Conservation (phyloP, 2,329 filamentous ascomycete species). For the Stagonosporopsis rhizophila region DNA sequence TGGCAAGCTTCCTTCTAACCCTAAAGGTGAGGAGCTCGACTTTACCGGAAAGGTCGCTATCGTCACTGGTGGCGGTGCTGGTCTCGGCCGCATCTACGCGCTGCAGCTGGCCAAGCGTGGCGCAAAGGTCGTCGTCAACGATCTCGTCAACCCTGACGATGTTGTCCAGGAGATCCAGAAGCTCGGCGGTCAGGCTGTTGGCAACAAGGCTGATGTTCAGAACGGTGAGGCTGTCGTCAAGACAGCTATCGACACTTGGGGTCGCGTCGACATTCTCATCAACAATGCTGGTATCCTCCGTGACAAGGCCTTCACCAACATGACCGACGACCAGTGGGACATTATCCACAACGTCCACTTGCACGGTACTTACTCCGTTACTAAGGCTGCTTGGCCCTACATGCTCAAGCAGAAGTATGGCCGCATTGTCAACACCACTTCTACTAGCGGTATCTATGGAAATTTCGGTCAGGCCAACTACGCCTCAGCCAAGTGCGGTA, state of each 20-base stretch:
- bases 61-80: slow-evolving; percentile 48
- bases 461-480: slow-evolving; percentile 99
- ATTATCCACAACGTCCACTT: slow-evolving; percentile 91
- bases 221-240: slow-evolving; percentile 92
- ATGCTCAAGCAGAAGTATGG: slow-evolving; percentile 99
- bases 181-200: slow-evolving; percentile 85
- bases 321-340: slow-evolving; percentile 94
- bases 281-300: slow-evolving; percentile 98
- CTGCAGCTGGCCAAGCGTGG: slow-evolving; percentile 86
- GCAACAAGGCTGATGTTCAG: slow-evolving; percentile 91
- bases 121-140: slow-evolving; percentile 90
- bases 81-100: slow-evolving; percentile 88
- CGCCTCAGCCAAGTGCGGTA: slow-evolving; percentile 73
- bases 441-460: slow-evolving; percentile 96
- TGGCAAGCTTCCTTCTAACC: slow-evolving; percentile 39
- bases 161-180: slow-evolving; percentile 94
- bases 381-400: slow-evolving; percentile 97
- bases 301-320: slow-evolving; percentile 97
- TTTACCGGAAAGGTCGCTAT: slow-evolving; percentile 50
- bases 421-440: slow-evolving; percentile 94
- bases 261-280: slow-evolving; percentile 91
- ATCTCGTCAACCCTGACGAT: slow-evolving; percentile 88
- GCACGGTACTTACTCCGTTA: slow-evolving; percentile 93
- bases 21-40: slow-evolving; percentile 42
- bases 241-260: slow-evolving; percentile 89